Evolutionary conservation across 202 grass and related monocot genomes (phyloP), one percentile per base, ranked within the genome.

Genomic region (Dendrocalamus latiflorus): DNA sequence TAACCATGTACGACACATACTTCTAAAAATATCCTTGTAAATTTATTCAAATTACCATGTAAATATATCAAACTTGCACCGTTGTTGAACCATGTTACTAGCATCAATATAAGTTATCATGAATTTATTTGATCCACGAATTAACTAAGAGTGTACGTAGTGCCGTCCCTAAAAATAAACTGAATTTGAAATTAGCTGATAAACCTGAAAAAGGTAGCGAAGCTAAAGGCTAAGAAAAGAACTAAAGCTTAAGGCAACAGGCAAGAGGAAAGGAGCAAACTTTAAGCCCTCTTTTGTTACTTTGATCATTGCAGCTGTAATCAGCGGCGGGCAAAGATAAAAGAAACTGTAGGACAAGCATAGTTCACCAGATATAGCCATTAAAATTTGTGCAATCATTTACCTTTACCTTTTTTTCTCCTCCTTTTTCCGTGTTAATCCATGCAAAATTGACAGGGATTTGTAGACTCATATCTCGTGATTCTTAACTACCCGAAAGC

Each of bases 261-360:
- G 50, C 60, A 83, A 75, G 77, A 70, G 54, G 37, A 83, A 90
- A 84, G 76, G 75, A 55, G 39, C 18, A 87, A 70, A 41, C 89
- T 90, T 90, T 84, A 84, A 78, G 67, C 63, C 69, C 36, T 78
- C 80, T 87, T 75, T 86, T 81, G 70, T 70, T 70, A 63, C 89
- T 76, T 90, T 87, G 84, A 87, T 90, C 75, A 84, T 84, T 90
- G 84, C 84, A 74, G 24, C 54, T 80, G 89, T 84, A 84, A 84
- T 80, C 84, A 90, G 75, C 63, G 56, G 81, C 49, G 67, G 47
- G 39, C 47, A 79, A 58, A 84, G 70, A 86, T 36, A 37, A 87
- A 81, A 75, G 39, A 48, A 76, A 81, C 69, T 70, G 55, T 75
- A 80, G 84, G 76, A 84, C 70, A 83, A 55, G 56, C 75, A 90